Conservation (phyloP, 306 rosid genomes). For the Neltuma alba region DNA sequence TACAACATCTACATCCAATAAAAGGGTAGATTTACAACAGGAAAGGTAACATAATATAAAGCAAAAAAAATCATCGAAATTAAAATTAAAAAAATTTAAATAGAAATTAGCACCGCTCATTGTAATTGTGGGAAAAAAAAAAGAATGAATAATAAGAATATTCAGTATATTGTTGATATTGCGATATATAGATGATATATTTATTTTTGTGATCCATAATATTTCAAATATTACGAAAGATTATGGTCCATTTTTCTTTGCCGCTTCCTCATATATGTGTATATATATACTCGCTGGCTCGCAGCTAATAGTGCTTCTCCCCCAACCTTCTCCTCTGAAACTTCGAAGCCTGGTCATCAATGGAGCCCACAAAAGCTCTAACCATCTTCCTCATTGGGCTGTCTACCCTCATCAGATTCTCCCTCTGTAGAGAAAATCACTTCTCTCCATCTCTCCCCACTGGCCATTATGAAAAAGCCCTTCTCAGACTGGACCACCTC, state of each 20-base stretch:
- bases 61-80: too few relatives aligned
- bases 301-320: constrained; percentile 34
- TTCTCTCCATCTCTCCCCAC: constrained; percentile 29
- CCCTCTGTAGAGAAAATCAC: neutral
- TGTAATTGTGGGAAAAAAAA: too few relatives aligned
- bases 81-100: too few relatives aligned
- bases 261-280: constrained; percentile 15
- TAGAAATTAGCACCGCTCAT: too few relatives aligned
- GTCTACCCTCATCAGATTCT: neutral
- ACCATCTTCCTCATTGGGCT: constrained; percentile 32
- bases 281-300: constrained; percentile 34
- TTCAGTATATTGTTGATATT: too few relatives aligned
- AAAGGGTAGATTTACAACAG: too few relatives aligned
- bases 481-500: constrained; percentile 46
- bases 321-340: constrained; percentile 27
- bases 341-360: constrained; percentile 27
- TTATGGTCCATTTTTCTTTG: neutral
- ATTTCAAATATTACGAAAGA: too few relatives aligned
- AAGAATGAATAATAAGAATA: too few relatives aligned
- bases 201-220: too few relatives aligned
- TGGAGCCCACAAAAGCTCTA: constrained; percentile 29
- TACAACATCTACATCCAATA: too few relatives aligned
- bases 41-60: too few relatives aligned
- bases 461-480: constrained; percentile 27
- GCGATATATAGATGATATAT: too few relatives aligned